Conservation (phyloP, 192 early-diverging fungal species). For the Gorgonomyces haynaldii region DNA sequence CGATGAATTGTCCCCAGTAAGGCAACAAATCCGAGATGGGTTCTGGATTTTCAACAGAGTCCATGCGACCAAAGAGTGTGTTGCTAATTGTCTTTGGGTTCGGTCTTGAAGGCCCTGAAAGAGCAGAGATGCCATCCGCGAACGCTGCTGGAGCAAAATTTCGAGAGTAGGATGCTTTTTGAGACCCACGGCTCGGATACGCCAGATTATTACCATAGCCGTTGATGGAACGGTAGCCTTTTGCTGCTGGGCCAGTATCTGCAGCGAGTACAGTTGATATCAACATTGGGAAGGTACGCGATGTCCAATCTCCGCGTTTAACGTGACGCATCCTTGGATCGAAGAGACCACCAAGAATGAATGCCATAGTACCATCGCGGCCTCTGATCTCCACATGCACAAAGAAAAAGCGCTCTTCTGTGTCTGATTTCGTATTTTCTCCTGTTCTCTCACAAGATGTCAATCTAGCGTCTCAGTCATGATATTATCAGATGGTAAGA, state of each 20-base stretch:
- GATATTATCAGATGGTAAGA: too few relatives aligned
- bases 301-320: too few relatives aligned
- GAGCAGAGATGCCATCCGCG: slow-evolving; percentile 4
- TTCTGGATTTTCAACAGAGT: not conserved
- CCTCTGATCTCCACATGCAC: too few relatives aligned
- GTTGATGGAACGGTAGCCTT: not conserved
- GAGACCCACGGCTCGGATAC: not conserved
- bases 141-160: not conserved
- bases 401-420: too few relatives aligned
- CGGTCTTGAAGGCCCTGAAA: slow-evolving; percentile 3
- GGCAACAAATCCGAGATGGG: slow-evolving; percentile 13
- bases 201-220: not conserved
- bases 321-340: too few relatives aligned
- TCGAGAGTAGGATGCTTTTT: not conserved
- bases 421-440: too few relatives aligned
- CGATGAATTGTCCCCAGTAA: slow-evolving; percentile 10
- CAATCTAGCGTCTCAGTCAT: too few relatives aligned
- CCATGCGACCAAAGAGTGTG: slow-evolving; percentile 10
- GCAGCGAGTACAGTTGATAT: too few relatives aligned
- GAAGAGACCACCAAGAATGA: too few relatives aligned
- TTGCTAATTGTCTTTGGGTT: slow-evolving; percentile 15
- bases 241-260: not conserved
- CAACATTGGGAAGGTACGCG: too few relatives aligned
- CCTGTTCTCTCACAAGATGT: too few relatives aligned
- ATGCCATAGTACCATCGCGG: too few relatives aligned